Evolutionary conservation across 768 basidiomycete species (phyloP).

Genomic region (Nidularia pulvinata): DNA sequence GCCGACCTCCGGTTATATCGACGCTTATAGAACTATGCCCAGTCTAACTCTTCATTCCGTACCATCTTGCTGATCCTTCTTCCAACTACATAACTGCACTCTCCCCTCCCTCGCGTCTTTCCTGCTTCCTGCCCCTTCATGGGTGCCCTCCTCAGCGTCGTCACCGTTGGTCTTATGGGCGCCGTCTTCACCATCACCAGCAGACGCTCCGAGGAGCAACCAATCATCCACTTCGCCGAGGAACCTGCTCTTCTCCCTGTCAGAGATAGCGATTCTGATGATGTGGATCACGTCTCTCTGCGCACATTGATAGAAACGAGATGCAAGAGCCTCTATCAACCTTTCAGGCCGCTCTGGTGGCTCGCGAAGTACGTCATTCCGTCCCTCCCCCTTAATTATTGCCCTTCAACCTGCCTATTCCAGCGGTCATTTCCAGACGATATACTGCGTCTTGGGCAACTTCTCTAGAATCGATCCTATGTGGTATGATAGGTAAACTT

Average conservation of each 20-base stretch:
- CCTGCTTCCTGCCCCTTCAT: slow-evolving; percentile 8
- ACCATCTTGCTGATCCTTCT: too few relatives aligned
- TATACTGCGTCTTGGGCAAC: slow-evolving; percentile 59
- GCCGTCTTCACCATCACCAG: slow-evolving; percentile 26
- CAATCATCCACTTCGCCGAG: slow-evolving; percentile 34
- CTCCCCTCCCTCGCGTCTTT: not conserved
- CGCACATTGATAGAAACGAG: slow-evolving; percentile 34
- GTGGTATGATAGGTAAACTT: slow-evolving; percentile 50
- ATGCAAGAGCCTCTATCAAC: slow-evolving; percentile 38
- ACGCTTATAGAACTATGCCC: too few relatives aligned
- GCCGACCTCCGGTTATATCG: too few relatives aligned
- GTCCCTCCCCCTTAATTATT: not conserved
- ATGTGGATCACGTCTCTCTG: slow-evolving; percentile 34
- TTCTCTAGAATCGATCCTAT: slow-evolving; percentile 58
- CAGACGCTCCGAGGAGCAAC: slow-evolving; percentile 14
- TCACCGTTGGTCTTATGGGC: slow-evolving; percentile 29
- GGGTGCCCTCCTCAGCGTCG: slow-evolving; percentile 25
- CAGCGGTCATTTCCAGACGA: slow-evolving; percentile 67
- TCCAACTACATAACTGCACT: too few relatives aligned
- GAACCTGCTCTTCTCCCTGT: slow-evolving; percentile 33
- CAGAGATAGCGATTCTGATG: slow-evolving; percentile 22
- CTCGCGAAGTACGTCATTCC: slow-evolving; percentile 37
- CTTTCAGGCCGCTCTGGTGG: slow-evolving; percentile 49
- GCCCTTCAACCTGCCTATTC: not conserved
- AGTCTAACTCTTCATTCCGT: too few relatives aligned